phyloP scores from a whole-genome alignment of 306 rosid genomes.

The Gillenia trifoliata region DNA sequence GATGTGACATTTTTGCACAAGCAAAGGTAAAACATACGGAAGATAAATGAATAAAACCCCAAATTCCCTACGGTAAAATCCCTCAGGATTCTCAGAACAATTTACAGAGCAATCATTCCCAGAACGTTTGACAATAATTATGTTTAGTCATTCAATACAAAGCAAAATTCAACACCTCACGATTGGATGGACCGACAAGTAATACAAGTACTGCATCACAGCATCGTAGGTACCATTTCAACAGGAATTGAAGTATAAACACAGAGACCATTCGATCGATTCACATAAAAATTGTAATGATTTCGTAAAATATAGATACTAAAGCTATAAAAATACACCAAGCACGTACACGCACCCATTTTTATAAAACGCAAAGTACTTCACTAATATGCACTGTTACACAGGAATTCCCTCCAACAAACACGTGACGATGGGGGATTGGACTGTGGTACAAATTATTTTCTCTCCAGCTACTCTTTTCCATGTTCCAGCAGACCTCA shows the following conservation, averaged over 20 bases:
- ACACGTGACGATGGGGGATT: conserved; percentile 39
- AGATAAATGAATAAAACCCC: no score
- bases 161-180: no score
- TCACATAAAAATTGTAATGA: conserved; percentile 8
- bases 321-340: conserved; percentile 44
- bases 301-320: conserved; percentile 23
- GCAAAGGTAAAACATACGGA: no score
- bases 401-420: conserved; percentile 41
- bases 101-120: no score
- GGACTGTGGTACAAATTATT: conserved; percentile 53
- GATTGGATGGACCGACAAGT: not conserved
- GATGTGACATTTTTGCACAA: no score
- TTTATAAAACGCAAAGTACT: conserved; percentile 30
- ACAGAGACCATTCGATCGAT: conserved; percentile 1
- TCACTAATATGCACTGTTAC: conserved; percentile 47
- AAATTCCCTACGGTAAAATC: no score
- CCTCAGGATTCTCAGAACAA: no score
- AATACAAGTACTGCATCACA: not conserved
- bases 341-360: conserved; percentile 53
- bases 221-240: not conserved
- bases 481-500: conserved; percentile 34
- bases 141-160: no score
- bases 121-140: no score
- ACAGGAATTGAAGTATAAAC: not conserved
- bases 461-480: conserved; percentile 34